Base-by-base conservation (phyloP, 2,329 filamentous ascomycete genomes). In the Hypoxylon sp. region DNA sequence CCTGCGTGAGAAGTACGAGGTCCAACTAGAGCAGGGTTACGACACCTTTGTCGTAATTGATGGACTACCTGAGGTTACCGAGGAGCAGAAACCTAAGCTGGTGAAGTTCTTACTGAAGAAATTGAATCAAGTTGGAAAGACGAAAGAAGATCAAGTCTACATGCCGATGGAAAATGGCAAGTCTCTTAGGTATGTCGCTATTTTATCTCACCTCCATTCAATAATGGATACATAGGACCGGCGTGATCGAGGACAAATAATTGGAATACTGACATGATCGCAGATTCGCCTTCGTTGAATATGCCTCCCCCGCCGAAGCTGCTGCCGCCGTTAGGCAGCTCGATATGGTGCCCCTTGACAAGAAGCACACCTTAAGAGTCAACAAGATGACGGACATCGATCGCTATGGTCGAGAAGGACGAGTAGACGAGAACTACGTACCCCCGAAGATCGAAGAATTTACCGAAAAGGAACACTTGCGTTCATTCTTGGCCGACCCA, bases 341-440 rank as follows among this genome's bases (percentile, higher is more conserved):
- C 64, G 90, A 99, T 80, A 88, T 89, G 75, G 90, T 91, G 5
- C 88, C 95, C 46, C 91, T 99, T 75, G 96, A 99, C 84, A 98
- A 96, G 88, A 97, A 91, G 83, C 94, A 99, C 86, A 97, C 88
- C 55, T 88, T 99, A 74, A 88, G 91, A 70, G 94, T 99, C 74
- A 99, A 99, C 89, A 99, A 99, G 83, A 87, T 99, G 75, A 97
- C 94, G 75, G 96, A 99, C 78, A 94, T 99, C 76, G 96, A 99
- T 79, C 91, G 96, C 72, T 99, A 93, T 79, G 96, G 96, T 69
- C 89, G 94, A 69, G 96, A 98, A 83, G 96, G 96, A 73, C 90
- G 94, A 71, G 88, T 99, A 74, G 92, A 97, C 72, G 96, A 99
- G 76, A 90, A 94, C 73, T 99, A 97, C 82, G 87, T 88, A 64